phyloP scores from a whole-genome alignment of 1,284 basidiomycete species.

The Puccinia polysora region DNA sequence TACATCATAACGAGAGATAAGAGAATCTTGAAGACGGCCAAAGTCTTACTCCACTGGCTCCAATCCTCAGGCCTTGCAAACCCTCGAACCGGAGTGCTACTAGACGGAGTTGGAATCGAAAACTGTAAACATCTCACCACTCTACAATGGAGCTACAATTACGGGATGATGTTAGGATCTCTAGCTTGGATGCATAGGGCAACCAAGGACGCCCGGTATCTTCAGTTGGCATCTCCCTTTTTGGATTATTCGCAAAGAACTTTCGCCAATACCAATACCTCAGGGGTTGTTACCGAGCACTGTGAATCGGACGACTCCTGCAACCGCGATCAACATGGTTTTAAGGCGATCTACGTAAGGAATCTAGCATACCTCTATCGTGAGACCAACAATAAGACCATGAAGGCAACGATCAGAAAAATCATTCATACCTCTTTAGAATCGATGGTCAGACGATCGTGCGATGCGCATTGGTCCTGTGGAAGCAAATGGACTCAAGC shows the following conservation, averaged over 20 bases:
- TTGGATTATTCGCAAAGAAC: not conserved
- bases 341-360: conserved; percentile 1
- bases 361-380: conserved; percentile 7
- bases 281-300: not conserved
- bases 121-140: conserved; percentile 26
- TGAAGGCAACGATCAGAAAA: not conserved
- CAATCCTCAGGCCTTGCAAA: conserved; percentile 29
- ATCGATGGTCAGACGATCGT: not conserved
- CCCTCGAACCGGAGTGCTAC: not conserved
- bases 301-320: conserved; percentile 2
- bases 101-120: conserved; percentile 1
- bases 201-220: not conserved
- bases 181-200: conserved; percentile 11
- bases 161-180: too few relatives aligned
- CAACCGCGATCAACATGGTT: conserved; percentile 1
- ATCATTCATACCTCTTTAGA: not conserved
- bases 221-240: not conserved
- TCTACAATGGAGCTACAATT: conserved; percentile 30
- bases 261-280: too few relatives aligned
- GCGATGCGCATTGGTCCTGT: not conserved
- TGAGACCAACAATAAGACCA: not conserved
- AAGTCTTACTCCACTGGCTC: conserved; percentile 20
- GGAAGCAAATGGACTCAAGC: conserved; percentile 6
- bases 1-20: conserved; percentile 15
- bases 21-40: not conserved